Evolutionary conservation across 345 rosid species (phyloP).

Genomic region (Raphanus sativus): DNA sequence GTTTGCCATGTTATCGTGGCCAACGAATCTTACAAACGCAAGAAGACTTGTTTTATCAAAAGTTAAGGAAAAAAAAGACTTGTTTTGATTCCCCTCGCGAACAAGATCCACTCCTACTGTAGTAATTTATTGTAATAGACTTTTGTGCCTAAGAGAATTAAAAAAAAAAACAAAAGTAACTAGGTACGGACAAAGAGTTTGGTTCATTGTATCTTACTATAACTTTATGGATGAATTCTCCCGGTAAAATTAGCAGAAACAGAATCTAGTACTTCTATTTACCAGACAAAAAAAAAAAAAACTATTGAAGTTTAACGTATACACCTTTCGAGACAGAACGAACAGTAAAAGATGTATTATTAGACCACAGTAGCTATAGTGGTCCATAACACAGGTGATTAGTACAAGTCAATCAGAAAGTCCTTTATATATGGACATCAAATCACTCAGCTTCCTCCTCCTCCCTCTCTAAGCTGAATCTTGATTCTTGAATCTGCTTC

Average conservation of each 20-base stretch:
- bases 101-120: too few relatives aligned
- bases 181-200: conserved; percentile 16
- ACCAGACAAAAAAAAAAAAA: not conserved
- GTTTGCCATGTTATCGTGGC: conserved; percentile 37
- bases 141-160: not conserved
- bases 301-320: conserved; percentile 23
- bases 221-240: conserved; percentile 1
- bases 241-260: conserved; percentile 1
- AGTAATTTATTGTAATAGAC: not conserved
- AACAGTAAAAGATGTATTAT: conserved; percentile 7
- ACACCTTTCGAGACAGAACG: conserved; percentile 21
- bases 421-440: conserved; percentile 26
- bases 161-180: not conserved
- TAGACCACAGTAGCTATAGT: not conserved
- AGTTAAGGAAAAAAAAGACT: too few relatives aligned
- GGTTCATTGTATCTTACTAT: conserved; percentile 1
- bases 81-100: too few relatives aligned
- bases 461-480: conserved; percentile 7
- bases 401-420: conserved; percentile 15
- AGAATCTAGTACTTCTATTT: not conserved
- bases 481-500: conserved; percentile 10
- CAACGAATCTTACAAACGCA: conserved; percentile 36
- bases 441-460: conserved; percentile 17
- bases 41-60: too few relatives aligned
- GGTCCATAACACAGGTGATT: conserved; percentile 20